Conservation (phyloP, 495 filamentous ascomycete genomes). For the Aspergillus hancockii region DNA sequence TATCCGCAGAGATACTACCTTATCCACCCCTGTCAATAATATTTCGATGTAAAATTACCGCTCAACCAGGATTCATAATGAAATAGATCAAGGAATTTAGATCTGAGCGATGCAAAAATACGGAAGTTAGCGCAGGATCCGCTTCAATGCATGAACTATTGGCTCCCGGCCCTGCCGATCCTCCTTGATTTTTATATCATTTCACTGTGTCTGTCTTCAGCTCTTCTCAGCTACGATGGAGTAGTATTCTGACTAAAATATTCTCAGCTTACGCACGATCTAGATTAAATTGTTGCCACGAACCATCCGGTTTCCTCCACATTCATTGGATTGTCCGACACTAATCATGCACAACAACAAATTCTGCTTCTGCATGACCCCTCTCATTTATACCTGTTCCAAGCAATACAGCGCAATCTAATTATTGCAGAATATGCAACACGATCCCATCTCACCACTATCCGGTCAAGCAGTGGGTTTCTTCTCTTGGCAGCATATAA, state of each 20-base stretch:
- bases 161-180: conserved; percentile 13
- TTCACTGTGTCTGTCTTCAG: neutral
- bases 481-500: neutral
- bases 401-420: neutral
- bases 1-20: too few species aligned
- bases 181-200: neutral
- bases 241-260: neutral
- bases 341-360: neutral
- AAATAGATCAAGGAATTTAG: neutral
- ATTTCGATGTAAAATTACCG: too few species aligned
- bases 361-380: neutral
- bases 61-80: too few species aligned
- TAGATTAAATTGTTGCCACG: neutral
- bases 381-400: neutral
- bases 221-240: neutral
- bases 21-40: too few species aligned
- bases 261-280: neutral
- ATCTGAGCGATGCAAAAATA: neutral
- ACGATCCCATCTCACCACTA: neutral
- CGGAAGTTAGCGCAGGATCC: neutral
- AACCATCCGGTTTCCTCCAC: neutral
- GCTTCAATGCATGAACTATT: conserved; percentile 21
- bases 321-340: neutral
- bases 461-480: neutral
- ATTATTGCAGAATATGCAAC: neutral